Evolutionary conservation across 768 basidiomycete species (phyloP).

Genomic region (Suillus alpinus): DNA sequence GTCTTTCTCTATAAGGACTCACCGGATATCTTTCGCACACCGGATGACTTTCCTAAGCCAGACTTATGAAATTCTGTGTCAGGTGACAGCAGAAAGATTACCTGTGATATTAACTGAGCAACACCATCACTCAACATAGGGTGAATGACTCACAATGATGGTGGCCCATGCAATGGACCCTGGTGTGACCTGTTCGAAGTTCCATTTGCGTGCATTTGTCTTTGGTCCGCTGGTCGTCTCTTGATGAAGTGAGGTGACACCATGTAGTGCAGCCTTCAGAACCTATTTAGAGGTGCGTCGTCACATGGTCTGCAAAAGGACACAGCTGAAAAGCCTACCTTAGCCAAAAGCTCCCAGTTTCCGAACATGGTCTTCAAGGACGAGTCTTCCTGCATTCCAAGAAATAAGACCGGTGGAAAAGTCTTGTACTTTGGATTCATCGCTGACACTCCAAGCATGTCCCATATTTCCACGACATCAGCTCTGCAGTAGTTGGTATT

Average conservation of each 20-base stretch:
- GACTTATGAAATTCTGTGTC: not conserved
- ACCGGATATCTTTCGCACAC: too few relatives aligned
- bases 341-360: conserved; percentile 5
- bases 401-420: not conserved
- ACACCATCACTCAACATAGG: too few relatives aligned
- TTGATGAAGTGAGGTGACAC: not conserved
- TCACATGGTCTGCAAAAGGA: not conserved
- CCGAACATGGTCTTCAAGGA: not conserved
- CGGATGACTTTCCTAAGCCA: not conserved
- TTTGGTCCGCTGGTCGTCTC: not conserved
- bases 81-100: not conserved
- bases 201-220: not conserved
- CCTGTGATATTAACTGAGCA: not conserved
- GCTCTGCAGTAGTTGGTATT: not conserved
- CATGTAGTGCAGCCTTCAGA: not conserved
- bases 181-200: not conserved
- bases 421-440: not conserved
- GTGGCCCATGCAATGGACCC: conserved; percentile 1
- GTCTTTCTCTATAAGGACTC: too few relatives aligned
- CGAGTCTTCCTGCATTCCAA: not conserved
- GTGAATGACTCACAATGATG: not conserved
- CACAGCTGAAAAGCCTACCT: not conserved
- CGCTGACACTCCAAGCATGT: not conserved
- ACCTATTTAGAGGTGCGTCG: not conserved
- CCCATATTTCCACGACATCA: not conserved